Conservation (phyloP, 2,329 filamentous ascomycete genomes). For the Colletotrichum sp. region DNA sequence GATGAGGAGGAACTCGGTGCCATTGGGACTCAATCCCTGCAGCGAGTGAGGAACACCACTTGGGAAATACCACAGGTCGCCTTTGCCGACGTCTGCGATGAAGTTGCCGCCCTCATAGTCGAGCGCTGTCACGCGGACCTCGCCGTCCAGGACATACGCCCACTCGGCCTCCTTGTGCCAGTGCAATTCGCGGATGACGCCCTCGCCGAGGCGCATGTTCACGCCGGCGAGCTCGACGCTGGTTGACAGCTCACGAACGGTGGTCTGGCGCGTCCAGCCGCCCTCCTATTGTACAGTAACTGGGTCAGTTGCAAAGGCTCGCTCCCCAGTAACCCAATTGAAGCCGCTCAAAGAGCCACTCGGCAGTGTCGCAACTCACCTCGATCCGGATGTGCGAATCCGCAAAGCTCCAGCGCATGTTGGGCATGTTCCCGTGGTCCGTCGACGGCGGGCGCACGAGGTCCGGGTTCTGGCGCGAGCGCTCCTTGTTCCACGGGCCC, state of each 20-base stretch:
- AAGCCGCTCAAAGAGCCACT: not conserved
- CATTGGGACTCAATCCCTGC: slow-evolving; percentile 37
- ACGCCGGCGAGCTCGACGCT: slow-evolving; percentile 76
- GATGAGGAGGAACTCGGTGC: slow-evolving; percentile 42
- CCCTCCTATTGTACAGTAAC: slow-evolving; percentile 56
- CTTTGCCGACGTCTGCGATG: slow-evolving; percentile 76
- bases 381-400: slow-evolving; percentile 69
- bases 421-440: slow-evolving; percentile 71
- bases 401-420: slow-evolving; percentile 75
- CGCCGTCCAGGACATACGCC: slow-evolving; percentile 75
- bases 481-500: slow-evolving; percentile 71
- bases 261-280: slow-evolving; percentile 79
- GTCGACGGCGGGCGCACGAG: slow-evolving; percentile 74
- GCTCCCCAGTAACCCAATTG: accelerated
- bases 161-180: slow-evolving; percentile 85
- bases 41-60: slow-evolving; percentile 78
- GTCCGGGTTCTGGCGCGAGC: slow-evolving; percentile 73
- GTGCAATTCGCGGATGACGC: slow-evolving; percentile 77
- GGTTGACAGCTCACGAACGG: slow-evolving; percentile 65
- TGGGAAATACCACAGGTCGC: slow-evolving; percentile 81
- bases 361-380: slow-evolving; percentile 38
- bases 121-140: slow-evolving; percentile 73
- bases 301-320: not conserved
- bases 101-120: slow-evolving; percentile 79
- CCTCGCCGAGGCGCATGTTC: slow-evolving; percentile 77